Conservation (phyloP, 2,329 filamentous ascomycete species). For the Diaporthe nobilis region DNA sequence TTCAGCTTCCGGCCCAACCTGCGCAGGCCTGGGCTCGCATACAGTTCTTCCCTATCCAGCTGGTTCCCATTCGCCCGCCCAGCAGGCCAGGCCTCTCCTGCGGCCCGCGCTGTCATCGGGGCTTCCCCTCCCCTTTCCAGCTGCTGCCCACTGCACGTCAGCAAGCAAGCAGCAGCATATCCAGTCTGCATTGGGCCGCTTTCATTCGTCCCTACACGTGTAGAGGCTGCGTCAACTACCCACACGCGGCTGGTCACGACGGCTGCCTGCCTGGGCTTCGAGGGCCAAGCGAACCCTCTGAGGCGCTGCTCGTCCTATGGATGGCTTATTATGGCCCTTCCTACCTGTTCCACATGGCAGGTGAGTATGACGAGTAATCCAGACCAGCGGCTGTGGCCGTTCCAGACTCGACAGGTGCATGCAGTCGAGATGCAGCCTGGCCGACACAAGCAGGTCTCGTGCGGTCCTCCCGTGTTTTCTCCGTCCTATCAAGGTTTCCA, state of each 20-base stretch:
- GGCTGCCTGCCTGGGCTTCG: conserved; percentile 21
- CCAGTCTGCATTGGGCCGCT: neutral
- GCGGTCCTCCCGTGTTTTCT: conserved; percentile 16
- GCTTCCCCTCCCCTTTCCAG: conserved; percentile 18
- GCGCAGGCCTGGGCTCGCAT: conserved; percentile 11
- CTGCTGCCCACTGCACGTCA: conserved; percentile 30
- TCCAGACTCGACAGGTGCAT: conserved; percentile 32
- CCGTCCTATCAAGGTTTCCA: conserved; percentile 32
- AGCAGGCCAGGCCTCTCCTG: conserved; percentile 21
- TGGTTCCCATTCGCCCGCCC: conserved; percentile 10
- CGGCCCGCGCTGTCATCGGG: conserved; percentile 24
- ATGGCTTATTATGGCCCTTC: conserved; percentile 10
- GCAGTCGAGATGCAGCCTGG: conserved; percentile 35
- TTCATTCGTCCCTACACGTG: conserved; percentile 17
- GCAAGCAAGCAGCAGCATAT: conserved; percentile 27
- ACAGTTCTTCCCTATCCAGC: conserved; percentile 30
- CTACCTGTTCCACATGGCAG: conserved; percentile 7
- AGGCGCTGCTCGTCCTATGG: conserved; percentile 10
- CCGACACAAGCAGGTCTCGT: conserved; percentile 30
- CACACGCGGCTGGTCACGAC: conserved; percentile 26
- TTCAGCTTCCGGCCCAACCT: conserved; percentile 23
- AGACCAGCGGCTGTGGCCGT: conserved; percentile 20
- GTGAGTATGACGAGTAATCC: conserved; percentile 19
- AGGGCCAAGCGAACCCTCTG: conserved; percentile 17
- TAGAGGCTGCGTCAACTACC: conserved; percentile 31